These are phyloP conservation scores for Begonia loranthoides DNA, from an alignment of 306 rosid species.

Conservation along the genomic window DNA sequence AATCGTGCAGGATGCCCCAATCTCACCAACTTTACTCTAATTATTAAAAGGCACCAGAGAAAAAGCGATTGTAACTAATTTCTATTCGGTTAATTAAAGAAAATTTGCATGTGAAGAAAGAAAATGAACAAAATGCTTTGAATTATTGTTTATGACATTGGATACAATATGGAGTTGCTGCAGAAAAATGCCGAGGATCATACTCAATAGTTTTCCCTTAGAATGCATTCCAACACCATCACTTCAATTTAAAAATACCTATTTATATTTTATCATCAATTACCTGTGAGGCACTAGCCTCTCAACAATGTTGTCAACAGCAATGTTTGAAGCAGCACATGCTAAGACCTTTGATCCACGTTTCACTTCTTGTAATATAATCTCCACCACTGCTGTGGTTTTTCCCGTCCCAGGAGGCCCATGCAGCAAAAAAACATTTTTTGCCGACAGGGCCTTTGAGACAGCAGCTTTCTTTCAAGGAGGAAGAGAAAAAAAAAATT, in stretches of 20 bases:
- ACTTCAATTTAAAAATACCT: too few relatives aligned
- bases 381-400: conserved; percentile 95
- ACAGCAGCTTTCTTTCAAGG: conserved; percentile 66
- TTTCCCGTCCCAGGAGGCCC: conserved; percentile 99
- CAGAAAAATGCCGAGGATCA: too few relatives aligned
- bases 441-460: conserved; percentile 80
- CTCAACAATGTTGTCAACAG: conserved; percentile 98
- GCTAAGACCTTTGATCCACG: conserved; percentile 93
- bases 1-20: conserved; percentile 97
- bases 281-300: conserved; percentile 79
- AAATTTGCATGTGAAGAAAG: neutral
- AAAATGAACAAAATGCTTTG: too few relatives aligned
- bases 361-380: conserved; percentile 89
- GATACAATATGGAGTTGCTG: too few relatives aligned
- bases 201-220: too few relatives aligned
- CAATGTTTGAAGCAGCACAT: conserved; percentile 98
- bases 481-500: conserved; percentile 11
- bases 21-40: conserved; percentile 92
- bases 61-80: conserved; percentile 4
- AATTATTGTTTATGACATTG: too few relatives aligned
- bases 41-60: conserved; percentile 12
- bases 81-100: conserved; percentile 9
- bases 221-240: too few relatives aligned
- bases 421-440: conserved; percentile 76
- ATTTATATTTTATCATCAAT: neutral